Evolutionary conservation across 164 flowering plant species (phyloP), one percentile per base, ranked within the genome.

Genomic region (Taxillus chinensis): DNA sequence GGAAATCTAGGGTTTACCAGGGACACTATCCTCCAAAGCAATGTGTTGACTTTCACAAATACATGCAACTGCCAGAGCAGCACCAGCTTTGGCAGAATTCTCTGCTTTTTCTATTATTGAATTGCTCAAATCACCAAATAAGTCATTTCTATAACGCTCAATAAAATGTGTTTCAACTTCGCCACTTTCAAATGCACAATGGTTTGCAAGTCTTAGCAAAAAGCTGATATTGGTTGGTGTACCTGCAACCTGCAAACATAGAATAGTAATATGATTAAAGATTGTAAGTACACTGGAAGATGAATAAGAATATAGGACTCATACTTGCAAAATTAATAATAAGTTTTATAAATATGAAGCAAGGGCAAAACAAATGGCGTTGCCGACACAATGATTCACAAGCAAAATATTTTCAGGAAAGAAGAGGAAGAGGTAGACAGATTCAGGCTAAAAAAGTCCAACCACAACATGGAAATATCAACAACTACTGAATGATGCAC

Each of bases 121-220:
- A 73, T 77, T 70, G 69, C 65, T 64, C 42, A 84, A 77, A 74
- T 81, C 82, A 63, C 63, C 63, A 64, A 93, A 85, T 11, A 90
- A 87, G 59, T 91, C 97, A 71, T 81, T 76, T 72, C 71, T 89
- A 69, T 73, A 83, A 69, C 75, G 77, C 73, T 90, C 97, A 62
- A 90, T 90, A 72, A 93, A 93, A 78, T 90, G 92, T 40, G 99
- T 93, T 77, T 89, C 99, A 59, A 93, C 92, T 66, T 79, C 68
- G 38, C 95, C 99, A 62, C 70, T 70, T 73, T 66, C 75, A 76
- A 93, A 93, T 70, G 97, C 97, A 77, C 80, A 70, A 74, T 93
- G 99, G 56, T 70, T 78, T 43, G 93, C 86, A 75, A 93, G 89
- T 70, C 71, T 82, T 41, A 63, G 83, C 52, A 93, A 83, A 67